phyloP scores from a whole-genome alignment of 805 yeast genomes.

The Pichia thaimueangensis region DNA sequence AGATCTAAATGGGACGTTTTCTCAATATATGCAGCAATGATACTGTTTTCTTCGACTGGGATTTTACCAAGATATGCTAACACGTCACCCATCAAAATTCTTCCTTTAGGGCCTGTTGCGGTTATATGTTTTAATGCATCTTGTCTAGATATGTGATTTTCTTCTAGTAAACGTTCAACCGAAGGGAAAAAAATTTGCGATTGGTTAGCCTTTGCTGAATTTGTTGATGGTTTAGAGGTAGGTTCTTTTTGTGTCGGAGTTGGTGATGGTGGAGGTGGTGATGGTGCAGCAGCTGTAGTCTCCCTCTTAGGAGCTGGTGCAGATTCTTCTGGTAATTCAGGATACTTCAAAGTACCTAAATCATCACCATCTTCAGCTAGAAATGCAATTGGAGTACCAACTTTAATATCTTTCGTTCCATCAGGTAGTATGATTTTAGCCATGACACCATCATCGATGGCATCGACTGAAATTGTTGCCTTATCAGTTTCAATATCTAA shows the following conservation, averaged over 20 bases:
- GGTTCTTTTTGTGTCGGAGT: conserved; percentile 14
- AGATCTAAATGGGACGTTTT: conserved; percentile 62
- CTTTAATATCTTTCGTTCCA: conserved; percentile 77
- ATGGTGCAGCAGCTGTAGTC: conserved; percentile 11
- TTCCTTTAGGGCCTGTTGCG: conserved; percentile 87
- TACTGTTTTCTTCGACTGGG: conserved; percentile 44
- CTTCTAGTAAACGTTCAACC: conserved; percentile 58
- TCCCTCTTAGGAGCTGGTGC: not conserved
- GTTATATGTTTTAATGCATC: conserved; percentile 68
- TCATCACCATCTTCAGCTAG: conserved; percentile 88
- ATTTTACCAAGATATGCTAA: conserved; percentile 76
- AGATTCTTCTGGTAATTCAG: conserved; percentile 30
- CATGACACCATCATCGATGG: conserved; percentile 85
- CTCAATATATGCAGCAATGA: conserved; percentile 51
- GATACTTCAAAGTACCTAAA: conserved; percentile 53
- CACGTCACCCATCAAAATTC: conserved; percentile 86
- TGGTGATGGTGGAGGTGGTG: conserved; percentile 18
- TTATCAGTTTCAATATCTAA: conserved; percentile 84
- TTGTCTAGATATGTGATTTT: conserved; percentile 54
- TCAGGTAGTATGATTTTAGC: conserved; percentile 66
- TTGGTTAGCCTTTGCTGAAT: conserved; percentile 48
- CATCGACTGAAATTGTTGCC: conserved; percentile 78
- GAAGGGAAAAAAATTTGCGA: conserved; percentile 71
- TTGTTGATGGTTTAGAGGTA: conserved; percentile 21
- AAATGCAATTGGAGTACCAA: conserved; percentile 86